Conservation (phyloP, 495 filamentous ascomycete genomes). For the Penicillium cataractarum region DNA sequence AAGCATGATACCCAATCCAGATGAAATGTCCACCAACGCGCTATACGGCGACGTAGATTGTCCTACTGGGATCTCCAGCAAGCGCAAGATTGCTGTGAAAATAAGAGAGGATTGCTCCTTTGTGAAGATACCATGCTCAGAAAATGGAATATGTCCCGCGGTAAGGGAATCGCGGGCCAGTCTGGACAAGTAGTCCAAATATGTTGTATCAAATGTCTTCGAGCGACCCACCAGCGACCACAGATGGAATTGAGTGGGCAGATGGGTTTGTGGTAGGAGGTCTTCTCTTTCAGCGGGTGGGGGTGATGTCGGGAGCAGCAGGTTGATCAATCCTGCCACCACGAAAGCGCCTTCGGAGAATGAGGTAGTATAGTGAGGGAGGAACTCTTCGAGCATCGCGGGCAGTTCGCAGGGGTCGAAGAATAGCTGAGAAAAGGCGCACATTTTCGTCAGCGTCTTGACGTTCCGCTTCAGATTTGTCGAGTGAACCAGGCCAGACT, state of each 20-base stretch:
- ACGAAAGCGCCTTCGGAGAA: slow-evolving; percentile 88
- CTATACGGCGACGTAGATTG: slow-evolving; percentile 94
- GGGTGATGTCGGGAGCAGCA: slow-evolving; percentile 84
- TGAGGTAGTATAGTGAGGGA: slow-evolving; percentile 95
- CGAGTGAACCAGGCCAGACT: slow-evolving; percentile 67
- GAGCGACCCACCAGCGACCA: slow-evolving; percentile 94
- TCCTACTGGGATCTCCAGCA: slow-evolving; percentile 95
- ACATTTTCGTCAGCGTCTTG: slow-evolving; percentile 81
- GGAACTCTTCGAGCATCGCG: slow-evolving; percentile 87
- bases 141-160: slow-evolving; percentile 76
- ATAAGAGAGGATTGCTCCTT: slow-evolving; percentile 89
- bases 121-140: slow-evolving; percentile 87
- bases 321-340: slow-evolving; percentile 80
- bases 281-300: slow-evolving; percentile 68
- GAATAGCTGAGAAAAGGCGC: slow-evolving; percentile 85
- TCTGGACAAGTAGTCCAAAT: slow-evolving; percentile 87
- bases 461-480: slow-evolving; percentile 68
- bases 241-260: slow-evolving; percentile 92
- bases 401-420: slow-evolving; percentile 86
- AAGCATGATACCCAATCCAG: slow-evolving; percentile 80
- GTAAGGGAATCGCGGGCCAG: slow-evolving; percentile 80
- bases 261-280: slow-evolving; percentile 78
- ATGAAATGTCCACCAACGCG: slow-evolving; percentile 73
- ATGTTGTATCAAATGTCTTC: slow-evolving; percentile 81
- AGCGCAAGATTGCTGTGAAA: slow-evolving; percentile 85